Base-by-base conservation (phyloP, 257 asterid genomes). In the Jacaranda copaia region DNA sequence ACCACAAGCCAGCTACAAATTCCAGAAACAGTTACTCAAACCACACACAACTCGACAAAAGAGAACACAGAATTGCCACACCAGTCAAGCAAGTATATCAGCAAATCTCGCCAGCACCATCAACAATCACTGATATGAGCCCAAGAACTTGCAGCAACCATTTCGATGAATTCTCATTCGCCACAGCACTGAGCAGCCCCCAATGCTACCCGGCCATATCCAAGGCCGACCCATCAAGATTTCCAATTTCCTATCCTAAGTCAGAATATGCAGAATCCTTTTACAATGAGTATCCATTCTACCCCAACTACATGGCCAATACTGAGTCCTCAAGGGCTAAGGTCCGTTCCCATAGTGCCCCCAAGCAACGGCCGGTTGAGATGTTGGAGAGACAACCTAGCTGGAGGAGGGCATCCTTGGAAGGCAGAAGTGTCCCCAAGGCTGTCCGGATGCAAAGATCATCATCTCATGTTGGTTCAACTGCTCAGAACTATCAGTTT, bases 391-490 rank as follows among this genome's bases (percentile, higher is more conserved):
- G 90, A 67, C 96, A 78, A 46, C 83, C 87, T 5, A 85, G 90
- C 64, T 79, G 83, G 66, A 69, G 92, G 15, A 85, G 90, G 73
- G 86, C 86, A 35, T 90, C 93, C 0, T 73, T 86, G 12, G 93
- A 90, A 81, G 90, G 93, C 13, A 82, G 88, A 62, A 88, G 81
- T 71, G 87, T 87, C 7, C 91, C 93, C 12, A 81, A 96, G 68
- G 98, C 96, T 0, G 96, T 91, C 0, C 81, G 85, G 79, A 96
- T 96, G 99, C 98, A 96, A 49, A 74, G 99, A 46, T 96, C 99
- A 15, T 87, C 98, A 15, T 96, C 99, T 5, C 97, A 91, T 14
- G 88, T 96, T 7, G 96, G 92, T 4, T 83, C 97, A 0, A 72
- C 85, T 3, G 87, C 94, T 39, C 96, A 88, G 76, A 84, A 73